Base-by-base conservation (phyloP, 2,329 filamentous ascomycete species). In the Phaeosphaeriaceae sp. region DNA sequence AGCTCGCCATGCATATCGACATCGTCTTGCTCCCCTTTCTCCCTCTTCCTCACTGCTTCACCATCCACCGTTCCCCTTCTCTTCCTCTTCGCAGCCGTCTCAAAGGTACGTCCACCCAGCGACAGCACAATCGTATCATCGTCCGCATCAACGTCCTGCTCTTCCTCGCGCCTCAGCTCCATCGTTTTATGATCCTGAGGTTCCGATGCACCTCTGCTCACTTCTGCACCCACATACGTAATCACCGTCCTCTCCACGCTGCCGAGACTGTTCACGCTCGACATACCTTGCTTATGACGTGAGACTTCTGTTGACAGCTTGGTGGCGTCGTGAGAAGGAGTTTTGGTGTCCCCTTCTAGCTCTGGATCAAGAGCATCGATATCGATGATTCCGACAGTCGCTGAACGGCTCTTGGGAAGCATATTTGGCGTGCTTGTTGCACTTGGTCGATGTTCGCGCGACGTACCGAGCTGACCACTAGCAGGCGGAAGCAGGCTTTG, bases 181-280 rank as follows among this genome's bases (percentile, higher is more conserved):
- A 0, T 56, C 36, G 10, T 53, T 54, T n/a, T 61, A 50, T 19
- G 53, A 20, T 36, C 31, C 7, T 36, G 7, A 57, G 46, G 17
- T 40, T 51, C 17, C 44, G 54, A 19, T 50, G 47, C 13, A 58
- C 13, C 4, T 62, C 52, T 13, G 52, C 56, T 36, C 31, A 36
- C 31, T 13, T 36, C 31, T 36, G 31, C 31, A 11, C 31, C 31
- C 7, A 36, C 31, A 36, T 36, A 36, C 13, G 31, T 44, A 21
- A 44, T 21, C 41, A 44, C 17, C 41, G 19, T 44, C 41, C 60
- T 56, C 63, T 76, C 73, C 0, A 76, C 48, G 19, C 66, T 66
- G 4, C 53, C 62, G 0, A 69, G 72, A 49, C 71, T 73, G 40
- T 73, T 72, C 27, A 73, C 62, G 53, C 69, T 72, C n/a, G 67